Percentiles rank a stretch among this genome's conserved stretches.
Evolutionary conservation across 352 stramenopile genomes (phyloP).

Genomic region (Pythium inflatum): DNA sequence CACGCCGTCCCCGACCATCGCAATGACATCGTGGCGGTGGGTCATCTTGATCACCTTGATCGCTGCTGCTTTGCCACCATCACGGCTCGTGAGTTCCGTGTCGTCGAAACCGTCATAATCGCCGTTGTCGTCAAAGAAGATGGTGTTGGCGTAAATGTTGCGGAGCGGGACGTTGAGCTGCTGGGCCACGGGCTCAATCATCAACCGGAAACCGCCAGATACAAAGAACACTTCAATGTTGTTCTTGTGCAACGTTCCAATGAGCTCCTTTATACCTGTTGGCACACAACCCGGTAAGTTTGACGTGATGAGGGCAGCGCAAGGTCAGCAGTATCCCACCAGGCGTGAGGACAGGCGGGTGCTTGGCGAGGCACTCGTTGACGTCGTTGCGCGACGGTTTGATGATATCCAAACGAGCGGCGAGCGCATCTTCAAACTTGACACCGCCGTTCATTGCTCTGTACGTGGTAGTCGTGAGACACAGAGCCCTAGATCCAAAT

Average conservation of each 20-base stretch:
- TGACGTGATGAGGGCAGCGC: neutral
- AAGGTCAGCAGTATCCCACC: slow-evolving; percentile 48
- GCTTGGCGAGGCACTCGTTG: slow-evolving; percentile 84
- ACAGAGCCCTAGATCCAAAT: no score
- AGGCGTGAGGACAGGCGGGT: slow-evolving; percentile 91
- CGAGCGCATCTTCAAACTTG: slow-evolving; percentile 98
- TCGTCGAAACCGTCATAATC: slow-evolving; percentile 95
- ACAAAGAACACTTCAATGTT: slow-evolving; percentile 97
- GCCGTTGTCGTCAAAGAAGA: slow-evolving; percentile 92
- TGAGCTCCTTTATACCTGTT: slow-evolving; percentile 86
- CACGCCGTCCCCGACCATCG: slow-evolving; percentile 99
- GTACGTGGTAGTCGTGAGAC: neutral
- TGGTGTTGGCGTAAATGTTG: slow-evolving; percentile 98
- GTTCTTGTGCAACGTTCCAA: slow-evolving; percentile 88
- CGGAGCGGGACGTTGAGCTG: slow-evolving; percentile 78
- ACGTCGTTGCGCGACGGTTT: slow-evolving; percentile 92
- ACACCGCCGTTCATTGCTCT: slow-evolving; percentile 98
- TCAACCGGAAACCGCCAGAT: slow-evolving; percentile 97
- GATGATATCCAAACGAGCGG: slow-evolving; percentile 95
- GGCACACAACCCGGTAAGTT: slow-evolving; percentile 16
- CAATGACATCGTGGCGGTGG: slow-evolving; percentile 92
- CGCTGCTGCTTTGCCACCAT: slow-evolving; percentile 79
- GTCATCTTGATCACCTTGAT: slow-evolving; percentile 92
- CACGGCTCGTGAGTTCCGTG: slow-evolving; percentile 92
- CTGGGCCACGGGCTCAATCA: slow-evolving; percentile 97